These are phyloP conservation scores for Cryphonectria radicalis DNA, from an alignment of 2,329 filamentous ascomycete genomes.

Conservation along the genomic window DNA sequence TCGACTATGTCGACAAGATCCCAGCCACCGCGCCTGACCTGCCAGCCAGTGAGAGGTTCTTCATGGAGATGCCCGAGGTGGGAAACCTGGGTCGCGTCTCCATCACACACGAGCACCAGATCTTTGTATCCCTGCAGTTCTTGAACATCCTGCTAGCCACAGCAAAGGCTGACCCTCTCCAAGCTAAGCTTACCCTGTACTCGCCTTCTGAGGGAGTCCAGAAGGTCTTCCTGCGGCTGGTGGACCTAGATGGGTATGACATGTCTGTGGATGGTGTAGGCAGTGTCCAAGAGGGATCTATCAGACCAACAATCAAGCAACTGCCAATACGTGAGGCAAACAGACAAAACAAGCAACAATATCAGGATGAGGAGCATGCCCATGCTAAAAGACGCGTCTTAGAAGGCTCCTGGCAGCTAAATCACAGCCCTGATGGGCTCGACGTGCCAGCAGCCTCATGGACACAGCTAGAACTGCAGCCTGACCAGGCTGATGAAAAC, in stretches of 20 bases:
- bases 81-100: background rate
- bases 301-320: background rate
- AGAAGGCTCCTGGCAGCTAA: background rate
- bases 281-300: background rate
- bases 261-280: background rate
- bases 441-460: background rate
- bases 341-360: background rate
- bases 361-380: background rate
- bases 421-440: background rate
- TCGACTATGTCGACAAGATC: constrained; percentile 5
- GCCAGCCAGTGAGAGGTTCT: background rate
- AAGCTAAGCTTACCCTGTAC: background rate
- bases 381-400: rapidly evolving
- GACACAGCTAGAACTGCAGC: background rate
- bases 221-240: background rate
- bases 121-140: background rate
- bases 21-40: background rate
- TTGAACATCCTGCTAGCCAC: background rate
- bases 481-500: background rate
- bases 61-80: background rate
- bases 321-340: background rate
- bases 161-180: background rate
- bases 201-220: background rate
- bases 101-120: background rate
- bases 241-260: background rate